These are phyloP conservation scores for Xylariales sp. DNA, from an alignment of 2,329 filamentous ascomycete species.

Conservation along the genomic window DNA sequence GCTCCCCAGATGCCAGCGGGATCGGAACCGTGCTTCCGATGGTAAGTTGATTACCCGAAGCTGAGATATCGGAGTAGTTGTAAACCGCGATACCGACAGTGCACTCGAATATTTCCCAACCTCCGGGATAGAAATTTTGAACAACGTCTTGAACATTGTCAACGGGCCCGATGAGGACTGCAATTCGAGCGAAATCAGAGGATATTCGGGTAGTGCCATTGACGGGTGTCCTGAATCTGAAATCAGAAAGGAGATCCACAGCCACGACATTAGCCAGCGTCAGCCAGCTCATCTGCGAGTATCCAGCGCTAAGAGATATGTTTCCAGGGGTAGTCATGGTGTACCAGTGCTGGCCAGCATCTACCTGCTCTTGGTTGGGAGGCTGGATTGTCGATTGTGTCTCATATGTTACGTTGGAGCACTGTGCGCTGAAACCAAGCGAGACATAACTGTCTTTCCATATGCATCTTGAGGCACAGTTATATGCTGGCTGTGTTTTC, in stretches of 20 bases:
- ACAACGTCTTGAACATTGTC: neutral
- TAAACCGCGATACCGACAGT: neutral
- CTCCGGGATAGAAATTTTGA: neutral
- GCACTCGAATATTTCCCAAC: neutral
- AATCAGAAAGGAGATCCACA: too few relatives aligned
- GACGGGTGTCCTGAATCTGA: too few relatives aligned
- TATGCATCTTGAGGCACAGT: conserved; percentile 11
- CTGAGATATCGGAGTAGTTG: neutral
- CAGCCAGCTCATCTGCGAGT: neutral
- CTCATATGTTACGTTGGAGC: conserved; percentile 11
- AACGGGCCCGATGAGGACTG: neutral
- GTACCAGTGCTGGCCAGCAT: conserved; percentile 6
- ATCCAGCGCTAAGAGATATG: neutral
- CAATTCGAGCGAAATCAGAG: neutral
- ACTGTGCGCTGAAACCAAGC: conserved; percentile 11
- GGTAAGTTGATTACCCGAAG: neutral
- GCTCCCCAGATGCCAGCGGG: neutral
- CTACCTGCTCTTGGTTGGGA: conserved; percentile 2
- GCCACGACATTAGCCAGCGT: too few relatives aligned
- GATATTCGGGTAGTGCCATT: neutral
- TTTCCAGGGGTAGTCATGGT: neutral
- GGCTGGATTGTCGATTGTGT: conserved; percentile 7
- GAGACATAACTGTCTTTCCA: conserved; percentile 12
- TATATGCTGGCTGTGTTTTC: conserved; percentile 6
- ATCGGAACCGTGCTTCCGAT: neutral